Percentiles rank a stretch among this genome's conserved stretches.
Evolutionary conservation across 768 basidiomycete species (phyloP).

Genomic region (Mycena alexandri): DNA sequence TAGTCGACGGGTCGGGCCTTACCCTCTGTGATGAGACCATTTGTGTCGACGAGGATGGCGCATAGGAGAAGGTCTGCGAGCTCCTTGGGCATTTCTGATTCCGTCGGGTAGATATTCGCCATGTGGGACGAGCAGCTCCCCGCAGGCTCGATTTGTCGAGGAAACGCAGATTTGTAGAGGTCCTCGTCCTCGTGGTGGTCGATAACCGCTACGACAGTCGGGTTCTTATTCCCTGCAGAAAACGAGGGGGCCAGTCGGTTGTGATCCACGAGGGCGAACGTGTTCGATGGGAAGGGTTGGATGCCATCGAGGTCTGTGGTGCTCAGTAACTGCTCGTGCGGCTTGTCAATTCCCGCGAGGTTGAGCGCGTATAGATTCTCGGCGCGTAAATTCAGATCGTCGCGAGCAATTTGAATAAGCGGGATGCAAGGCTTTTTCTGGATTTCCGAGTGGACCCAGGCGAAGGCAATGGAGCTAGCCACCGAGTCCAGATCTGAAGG

Average conservation of each 20-base stretch:
- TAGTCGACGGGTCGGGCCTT: slow-evolving; percentile 80
- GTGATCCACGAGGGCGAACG: slow-evolving; percentile 92
- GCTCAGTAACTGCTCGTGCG: slow-evolving; percentile 71
- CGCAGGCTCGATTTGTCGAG: slow-evolving; percentile 74
- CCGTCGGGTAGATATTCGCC: slow-evolving; percentile 48
- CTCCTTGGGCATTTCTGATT: slow-evolving; percentile 62
- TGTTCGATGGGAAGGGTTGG: slow-evolving; percentile 63
- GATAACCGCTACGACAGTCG: slow-evolving; percentile 79
- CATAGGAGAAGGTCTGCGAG: slow-evolving; percentile 84
- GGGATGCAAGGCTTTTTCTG: slow-evolving; percentile 72
- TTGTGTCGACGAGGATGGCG: slow-evolving; percentile 90
- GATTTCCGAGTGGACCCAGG: slow-evolving; percentile 78
- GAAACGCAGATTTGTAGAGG: slow-evolving; percentile 71
- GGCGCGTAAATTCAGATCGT: slow-evolving; percentile 82
- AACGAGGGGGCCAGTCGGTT: slow-evolving; percentile 73
- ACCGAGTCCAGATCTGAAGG: slow-evolving; percentile 88
- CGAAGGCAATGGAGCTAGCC: slow-evolving; percentile 87
- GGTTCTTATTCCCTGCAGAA: slow-evolving; percentile 51
- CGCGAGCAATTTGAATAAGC: slow-evolving; percentile 74
- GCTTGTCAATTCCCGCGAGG: slow-evolving; percentile 65
- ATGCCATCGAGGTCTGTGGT: slow-evolving; percentile 71
- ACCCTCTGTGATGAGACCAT: slow-evolving; percentile 80
- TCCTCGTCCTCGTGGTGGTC: slow-evolving; percentile 96
- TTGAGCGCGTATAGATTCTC: slow-evolving; percentile 88
- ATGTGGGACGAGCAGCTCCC: slow-evolving; percentile 86